A percentile compares a stretch with the other conserved stretches of the same genome.
phyloP scores from a whole-genome alignment of 495 filamentous ascomycete genomes.

The Aspergillus mulundensis region DNA sequence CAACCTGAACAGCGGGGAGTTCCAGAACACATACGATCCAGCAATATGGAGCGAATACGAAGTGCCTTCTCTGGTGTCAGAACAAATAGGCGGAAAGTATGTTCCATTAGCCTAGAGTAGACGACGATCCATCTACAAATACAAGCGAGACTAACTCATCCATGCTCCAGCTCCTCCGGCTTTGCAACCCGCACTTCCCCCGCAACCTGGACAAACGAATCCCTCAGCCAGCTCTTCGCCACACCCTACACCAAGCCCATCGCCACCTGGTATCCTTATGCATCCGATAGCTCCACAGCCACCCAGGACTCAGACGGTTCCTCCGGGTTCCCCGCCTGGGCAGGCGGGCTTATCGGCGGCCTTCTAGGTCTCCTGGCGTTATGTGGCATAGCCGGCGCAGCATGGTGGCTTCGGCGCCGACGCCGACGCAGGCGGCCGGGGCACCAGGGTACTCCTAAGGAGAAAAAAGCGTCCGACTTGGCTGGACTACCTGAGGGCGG shows the following conservation, averaged over 20 bases:
- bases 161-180: slow-evolving; percentile 32
- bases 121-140: slow-evolving; percentile 22
- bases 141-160: neutral
- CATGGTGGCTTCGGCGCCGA: too few species aligned
- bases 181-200: slow-evolving; percentile 53
- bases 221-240: slow-evolving; percentile 49
- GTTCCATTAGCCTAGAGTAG: slow-evolving; percentile 12
- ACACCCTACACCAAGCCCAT: too few species aligned
- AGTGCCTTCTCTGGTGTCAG: slow-evolving; percentile 53
- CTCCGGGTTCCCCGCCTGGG: too few species aligned
- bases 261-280: too few species aligned
- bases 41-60: slow-evolving; percentile 51
- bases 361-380: too few species aligned
- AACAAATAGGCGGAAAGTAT: slow-evolving; percentile 58
- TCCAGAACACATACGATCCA: slow-evolving; percentile 61
- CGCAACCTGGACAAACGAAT: slow-evolving; percentile 46
- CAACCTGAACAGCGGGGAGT: slow-evolving; percentile 27
- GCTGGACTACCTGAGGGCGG: too few species aligned
- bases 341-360: too few species aligned
- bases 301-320: neutral
- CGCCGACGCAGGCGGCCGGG: too few species aligned
- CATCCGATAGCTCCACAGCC: too few species aligned
- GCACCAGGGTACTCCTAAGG: too few species aligned
- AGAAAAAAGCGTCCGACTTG: too few species aligned
- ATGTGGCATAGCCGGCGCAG: too few species aligned